Conservation (phyloP, 2,329 filamentous ascomycete genomes). For the Metarhizium sp. region DNA sequence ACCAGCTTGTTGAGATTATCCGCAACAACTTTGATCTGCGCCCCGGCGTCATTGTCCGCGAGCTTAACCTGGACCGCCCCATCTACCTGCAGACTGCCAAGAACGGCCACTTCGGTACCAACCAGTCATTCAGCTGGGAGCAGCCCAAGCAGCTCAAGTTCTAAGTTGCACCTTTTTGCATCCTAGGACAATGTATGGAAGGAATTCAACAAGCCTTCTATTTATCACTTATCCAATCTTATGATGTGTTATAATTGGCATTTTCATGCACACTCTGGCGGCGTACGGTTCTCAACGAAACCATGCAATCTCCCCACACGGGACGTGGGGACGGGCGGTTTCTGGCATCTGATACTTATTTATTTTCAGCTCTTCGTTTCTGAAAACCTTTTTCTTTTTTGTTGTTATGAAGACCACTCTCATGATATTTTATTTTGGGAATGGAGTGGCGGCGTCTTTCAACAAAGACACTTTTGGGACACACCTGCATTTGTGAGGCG, state of each 20-base stretch:
- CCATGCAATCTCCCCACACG: slow-evolving; percentile 23
- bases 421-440: slow-evolving; percentile 18
- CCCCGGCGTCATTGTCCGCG: slow-evolving; percentile 96
- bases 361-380: slow-evolving; percentile 4
- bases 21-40: slow-evolving; percentile 94
- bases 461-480: slow-evolving; percentile 32
- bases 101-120: slow-evolving; percentile 97
- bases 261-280: slow-evolving; percentile 27
- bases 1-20: slow-evolving; percentile 94
- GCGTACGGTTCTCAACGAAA: slow-evolving; percentile 40
- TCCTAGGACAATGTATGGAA: slow-evolving; percentile 14
- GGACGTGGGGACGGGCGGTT: slow-evolving; percentile 24
- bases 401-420: slow-evolving; percentile 15
- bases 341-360: slow-evolving; percentile 21
- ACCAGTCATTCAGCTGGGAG: slow-evolving; percentile 98
- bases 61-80: slow-evolving; percentile 88
- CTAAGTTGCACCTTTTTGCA: slow-evolving; percentile 42
- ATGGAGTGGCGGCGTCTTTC: slow-evolving; percentile 34
- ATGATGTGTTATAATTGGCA: slow-evolving; percentile 26
- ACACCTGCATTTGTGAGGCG: slow-evolving; percentile 29
- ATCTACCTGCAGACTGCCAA: slow-evolving; percentile 99
- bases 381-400: slow-evolving; percentile 8
- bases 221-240: slow-evolving; percentile 19
- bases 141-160: slow-evolving; percentile 91
- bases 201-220: slow-evolving; percentile 33